Base-by-base conservation (phyloP, 2,329 filamentous ascomycete species). In the Neoarthrinium moseri region DNA sequence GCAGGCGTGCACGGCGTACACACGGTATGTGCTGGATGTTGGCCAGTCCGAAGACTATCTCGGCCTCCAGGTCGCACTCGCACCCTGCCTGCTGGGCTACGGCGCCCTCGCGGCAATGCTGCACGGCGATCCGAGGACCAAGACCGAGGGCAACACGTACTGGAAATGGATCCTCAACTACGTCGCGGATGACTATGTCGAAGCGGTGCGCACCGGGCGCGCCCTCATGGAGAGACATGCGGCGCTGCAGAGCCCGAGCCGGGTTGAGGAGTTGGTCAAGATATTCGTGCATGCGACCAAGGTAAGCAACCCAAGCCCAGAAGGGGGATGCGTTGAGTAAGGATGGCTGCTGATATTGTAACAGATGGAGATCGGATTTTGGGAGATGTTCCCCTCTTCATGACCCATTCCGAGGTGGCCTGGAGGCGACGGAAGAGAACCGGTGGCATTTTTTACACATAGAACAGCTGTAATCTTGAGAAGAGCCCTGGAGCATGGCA, bases 131-230 rank as follows among this genome's bases (percentile, higher is more conserved):
- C 69, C 77, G 39, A 73, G 71, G n/a, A 86, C 83, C 27, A 72
- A 72, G 50, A 74, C 75, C 30, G 74, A 86, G 11, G 81, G 73
- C 0, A 95, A 92, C 62, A 74, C 70, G 15, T 97, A 95, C 70
- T 94, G 87, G 86, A 79, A 83, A 36, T 97, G 92, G 92, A 89
- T 97, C 54, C 76, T 91, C 61, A 95, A 89, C 59, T 97, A 96
- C 61, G 80, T 87, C 13, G 87, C 84, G 2, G 84, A 89, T 1
- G 88, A 94, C 62, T 96, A 95, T 55, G 69, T 74, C 1, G 74
- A 83, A 51, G 88, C 89, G 5, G 87, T 95, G 44, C 73, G 73
- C 52, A 74, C 81, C 3, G 89, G 89, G 18, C 33, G 51, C 87
- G 87, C 81, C 50, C 67, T 95, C 23, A 74, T 96, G 7, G 92